phyloP scores from a whole-genome alignment of 768 basidiomycete genomes.

The Hygrophoropsis aurantiaca region DNA sequence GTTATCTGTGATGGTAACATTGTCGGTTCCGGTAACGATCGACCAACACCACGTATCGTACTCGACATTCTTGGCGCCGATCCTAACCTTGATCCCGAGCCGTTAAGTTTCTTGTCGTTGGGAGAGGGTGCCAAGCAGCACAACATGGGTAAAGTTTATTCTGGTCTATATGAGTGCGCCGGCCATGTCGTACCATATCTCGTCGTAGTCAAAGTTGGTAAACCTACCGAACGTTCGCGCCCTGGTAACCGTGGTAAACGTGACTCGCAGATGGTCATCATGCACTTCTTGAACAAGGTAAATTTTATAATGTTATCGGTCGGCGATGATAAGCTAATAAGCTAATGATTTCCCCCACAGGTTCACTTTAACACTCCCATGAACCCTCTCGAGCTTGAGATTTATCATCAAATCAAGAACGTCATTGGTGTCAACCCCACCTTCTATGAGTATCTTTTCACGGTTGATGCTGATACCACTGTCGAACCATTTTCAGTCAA shows the following conservation, averaged over 20 bases:
- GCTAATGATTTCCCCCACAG: slow-evolving; percentile 35
- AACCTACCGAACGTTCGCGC: slow-evolving; percentile 87
- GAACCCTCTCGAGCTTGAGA: slow-evolving; percentile 96
- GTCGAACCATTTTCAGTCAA: slow-evolving; percentile 88
- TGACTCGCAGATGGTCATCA: slow-evolving; percentile 93
- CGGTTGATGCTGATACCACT: slow-evolving; percentile 93
- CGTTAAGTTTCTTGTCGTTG: slow-evolving; percentile 89
- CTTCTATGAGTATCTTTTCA: slow-evolving; percentile 96
- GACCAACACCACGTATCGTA: slow-evolving; percentile 94
- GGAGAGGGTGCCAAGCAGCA: slow-evolving; percentile 96
- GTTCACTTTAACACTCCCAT: slow-evolving; percentile 97
- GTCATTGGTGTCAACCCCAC: slow-evolving; percentile 99
- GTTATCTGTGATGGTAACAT: slow-evolving; percentile 98
- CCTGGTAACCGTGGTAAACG: slow-evolving; percentile 99
- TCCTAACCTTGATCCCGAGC: slow-evolving; percentile 91
- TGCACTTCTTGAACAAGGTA: slow-evolving; percentile 98
- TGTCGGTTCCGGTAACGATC: slow-evolving; percentile 94
- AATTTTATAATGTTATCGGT: slow-evolving; percentile 12
- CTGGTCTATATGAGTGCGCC: slow-evolving; percentile 88
- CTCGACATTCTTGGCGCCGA: slow-evolving; percentile 95
- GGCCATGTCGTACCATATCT: slow-evolving; percentile 97
- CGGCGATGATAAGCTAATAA: not conserved
- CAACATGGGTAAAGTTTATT: slow-evolving; percentile 98
- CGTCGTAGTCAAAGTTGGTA: slow-evolving; percentile 91
- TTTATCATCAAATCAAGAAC: slow-evolving; percentile 99